phyloP scores from a whole-genome alignment of 2,329 filamentous ascomycete species.

The Penicillium digitatum region DNA sequence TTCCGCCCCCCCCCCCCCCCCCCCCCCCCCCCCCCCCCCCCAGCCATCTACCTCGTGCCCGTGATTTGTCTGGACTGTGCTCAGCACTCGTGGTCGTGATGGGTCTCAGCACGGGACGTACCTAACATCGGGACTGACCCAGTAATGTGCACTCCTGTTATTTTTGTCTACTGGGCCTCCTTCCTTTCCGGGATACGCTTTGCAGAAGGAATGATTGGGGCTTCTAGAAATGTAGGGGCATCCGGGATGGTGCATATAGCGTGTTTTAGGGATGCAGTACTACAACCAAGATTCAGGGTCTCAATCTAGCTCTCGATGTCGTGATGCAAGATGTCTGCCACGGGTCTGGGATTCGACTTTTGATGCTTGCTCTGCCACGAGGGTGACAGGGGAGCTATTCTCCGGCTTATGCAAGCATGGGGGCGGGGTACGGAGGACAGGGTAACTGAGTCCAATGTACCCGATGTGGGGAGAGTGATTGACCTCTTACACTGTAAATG shows the following conservation, averaged over 20 bases:
- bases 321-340: background rate
- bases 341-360: background rate
- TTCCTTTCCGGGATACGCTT: background rate
- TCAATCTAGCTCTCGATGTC: background rate
- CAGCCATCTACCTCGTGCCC: background rate
- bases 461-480: no score
- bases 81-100: constrained; percentile 1
- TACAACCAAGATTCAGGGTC: background rate
- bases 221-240: constrained; percentile 9
- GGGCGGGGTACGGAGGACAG: background rate
- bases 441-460: background rate
- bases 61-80: background rate
- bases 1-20: no score
- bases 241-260: constrained; percentile 5
- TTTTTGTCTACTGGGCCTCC: background rate
- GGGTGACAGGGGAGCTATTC: constrained; percentile 5
- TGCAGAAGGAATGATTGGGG: constrained; percentile 10
- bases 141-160: background rate
- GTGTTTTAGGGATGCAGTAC: constrained; percentile 9
- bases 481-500: no score
- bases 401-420: background rate
- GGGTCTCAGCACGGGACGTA: background rate
- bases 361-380: constrained; percentile 10
- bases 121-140: background rate
- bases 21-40: background rate